Base-by-base conservation (phyloP, 2,329 filamentous ascomycete genomes). In the Pestalotiopsis fici region DNA sequence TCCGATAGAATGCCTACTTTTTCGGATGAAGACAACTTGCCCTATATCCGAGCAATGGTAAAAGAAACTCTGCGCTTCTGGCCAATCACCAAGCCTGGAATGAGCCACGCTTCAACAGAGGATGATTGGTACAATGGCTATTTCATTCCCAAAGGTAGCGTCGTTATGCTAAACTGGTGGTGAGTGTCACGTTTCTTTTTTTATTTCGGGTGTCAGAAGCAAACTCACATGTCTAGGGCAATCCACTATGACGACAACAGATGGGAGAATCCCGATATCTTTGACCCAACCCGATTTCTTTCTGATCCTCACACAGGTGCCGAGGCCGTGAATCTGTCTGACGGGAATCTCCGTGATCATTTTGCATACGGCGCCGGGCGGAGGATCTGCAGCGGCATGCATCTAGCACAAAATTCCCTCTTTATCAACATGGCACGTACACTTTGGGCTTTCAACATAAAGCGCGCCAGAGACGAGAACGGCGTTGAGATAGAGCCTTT, bases 1-100 rank as follows among this genome's bases (percentile, higher is more conserved):
- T 61, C 69, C 1, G 80, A 84, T 62, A 79, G 82, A 31, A 80
- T 87, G 76, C 86, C 86, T 0, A 80, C 71, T 18, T 78, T 83
- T 57, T 74, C 78, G 9, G 85, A 88, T 69, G 76, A 78, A 65
- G 64, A 69, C 11, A 75, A 81, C 15, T 74, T 88, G 21, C 86
- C 85, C 0, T 85, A 82, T 1, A 79, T 87, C 6, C 78, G 85
- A 18, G 86, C 85, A 1, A 83, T 83, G 25, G 76, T 87, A 35
- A 87, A 87, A 74, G 86, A 89, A 75, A 84, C 82, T n/a, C 74
- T 88, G 28, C 78, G 86, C 31, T 88, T 86, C 85, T 79, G 84
- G 66, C 85, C 85, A 2, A 64, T 65, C 9, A 56, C 55, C 15
- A 11, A 64, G 47, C 66, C 65, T 77, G 79, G 81, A 47, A 80